Base-by-base conservation (phyloP, 192 early-diverging fungal species). In the Coemansia sp. region DNA sequence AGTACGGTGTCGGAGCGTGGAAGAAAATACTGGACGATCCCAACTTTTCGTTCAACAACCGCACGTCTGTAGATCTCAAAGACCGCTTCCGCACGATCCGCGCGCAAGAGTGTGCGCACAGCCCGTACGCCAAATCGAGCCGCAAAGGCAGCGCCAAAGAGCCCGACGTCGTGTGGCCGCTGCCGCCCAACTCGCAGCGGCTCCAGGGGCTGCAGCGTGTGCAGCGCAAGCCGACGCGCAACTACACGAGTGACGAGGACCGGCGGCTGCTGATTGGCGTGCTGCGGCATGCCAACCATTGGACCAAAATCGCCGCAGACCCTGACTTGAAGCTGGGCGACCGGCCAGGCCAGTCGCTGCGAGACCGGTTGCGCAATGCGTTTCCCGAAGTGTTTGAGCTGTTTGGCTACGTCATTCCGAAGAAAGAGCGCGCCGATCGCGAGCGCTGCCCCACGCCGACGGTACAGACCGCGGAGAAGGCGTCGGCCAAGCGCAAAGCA, bases 351-450 rank as follows among this genome's bases (percentile, higher is more conserved):
- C 79, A 82, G 57, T 82, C 79, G 38, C 57, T 82, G 59, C 70
- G 79, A 14, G 79, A 82, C 58, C 74, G 79, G 10, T 50, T 82
- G 62, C 73, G 79, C 67, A 82, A 82, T 32, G 79, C 79, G 32
- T 82, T 82, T 27, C 79, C 79, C 45, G 71, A 72, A 48, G 73
- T 82, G n/a, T 82, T 82, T 57, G 73, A 76, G 66, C 55, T 82
- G 56, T 82, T 82, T 50, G 79, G 79, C 0, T 82, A 82, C 53
- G 69, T 76, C 5, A 82, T 82, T 17, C 79, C 79, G 2, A 82
- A 82, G 17, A 82, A 82, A 62, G 79, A 82, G 65, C 73, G 79
- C 7, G 67, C 70, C 12, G 79, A 82, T 55, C 73, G 73, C 43
- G 72, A 82, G 55, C 61, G 75, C 48, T 29, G 45, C 49, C 11